phyloP scores from a whole-genome alignment of 805 yeast genomes.

The Debaryomyces tyrocola region DNA sequence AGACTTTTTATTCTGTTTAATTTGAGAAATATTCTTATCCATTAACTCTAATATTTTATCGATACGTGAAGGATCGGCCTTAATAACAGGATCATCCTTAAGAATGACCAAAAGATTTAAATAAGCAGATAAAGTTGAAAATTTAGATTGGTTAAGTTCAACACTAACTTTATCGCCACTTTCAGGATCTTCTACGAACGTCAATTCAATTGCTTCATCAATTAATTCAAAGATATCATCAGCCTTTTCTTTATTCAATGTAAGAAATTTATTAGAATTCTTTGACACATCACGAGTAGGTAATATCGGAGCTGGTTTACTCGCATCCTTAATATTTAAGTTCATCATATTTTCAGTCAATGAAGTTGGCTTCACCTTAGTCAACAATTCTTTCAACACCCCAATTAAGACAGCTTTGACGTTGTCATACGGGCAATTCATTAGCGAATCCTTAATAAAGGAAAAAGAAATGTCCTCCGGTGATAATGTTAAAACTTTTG shows the following conservation, averaged over 20 bases:
- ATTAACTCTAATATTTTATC: slow-evolving; percentile 14
- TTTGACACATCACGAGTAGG: slow-evolving; percentile 29
- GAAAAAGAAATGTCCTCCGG: slow-evolving; percentile 58
- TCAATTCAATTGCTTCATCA: slow-evolving; percentile 33
- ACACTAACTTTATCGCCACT: slow-evolving; percentile 13
- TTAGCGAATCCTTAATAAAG: slow-evolving; percentile 64
- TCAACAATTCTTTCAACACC: slow-evolving; percentile 66
- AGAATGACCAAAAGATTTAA: slow-evolving; percentile 51
- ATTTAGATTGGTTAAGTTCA: slow-evolving; percentile 21
- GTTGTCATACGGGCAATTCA: slow-evolving; percentile 63
- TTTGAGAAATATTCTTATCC: slow-evolving; percentile 11
- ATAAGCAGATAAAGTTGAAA: slow-evolving; percentile 53
- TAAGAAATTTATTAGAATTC: slow-evolving; percentile 39
- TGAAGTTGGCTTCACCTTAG: slow-evolving; percentile 25
- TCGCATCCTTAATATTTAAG: neutral
- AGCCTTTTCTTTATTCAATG: slow-evolving; percentile 42
- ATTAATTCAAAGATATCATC: slow-evolving; percentile 45
- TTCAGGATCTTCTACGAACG: slow-evolving; percentile 24
- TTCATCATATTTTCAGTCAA: slow-evolving; percentile 9
- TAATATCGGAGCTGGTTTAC: slow-evolving; percentile 24
- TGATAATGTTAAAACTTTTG: slow-evolving; percentile 58
- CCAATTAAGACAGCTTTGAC: slow-evolving; percentile 62
- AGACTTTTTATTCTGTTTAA: slow-evolving; percentile 12
- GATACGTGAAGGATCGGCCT: slow-evolving; percentile 13
- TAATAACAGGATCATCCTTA: slow-evolving; percentile 20